phyloP scores from a whole-genome alignment of 1,284 basidiomycete species.

The Grifola frondosa region DNA sequence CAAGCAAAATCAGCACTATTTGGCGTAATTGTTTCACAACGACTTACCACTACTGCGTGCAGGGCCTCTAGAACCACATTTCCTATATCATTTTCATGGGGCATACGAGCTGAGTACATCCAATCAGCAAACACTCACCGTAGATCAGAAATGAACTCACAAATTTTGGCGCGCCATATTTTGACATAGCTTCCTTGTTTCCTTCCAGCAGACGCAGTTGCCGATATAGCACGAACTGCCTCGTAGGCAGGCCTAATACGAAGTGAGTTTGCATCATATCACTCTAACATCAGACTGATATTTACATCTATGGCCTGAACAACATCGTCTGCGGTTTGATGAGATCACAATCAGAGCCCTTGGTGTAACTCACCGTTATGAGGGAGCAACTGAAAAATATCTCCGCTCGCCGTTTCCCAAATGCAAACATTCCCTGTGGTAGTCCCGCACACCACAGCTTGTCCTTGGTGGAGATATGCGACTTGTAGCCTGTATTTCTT shows the following conservation, averaged over 20 bases:
- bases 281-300: background rate
- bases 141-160: too few relatives aligned
- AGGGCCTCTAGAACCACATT: too few relatives aligned
- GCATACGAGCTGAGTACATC: too few relatives aligned
- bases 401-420: background rate
- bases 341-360: background rate
- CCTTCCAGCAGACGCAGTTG: background rate
- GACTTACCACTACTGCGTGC: too few relatives aligned
- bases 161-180: constrained; percentile 1
- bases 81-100: too few relatives aligned
- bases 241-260: background rate
- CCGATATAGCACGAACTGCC: background rate
- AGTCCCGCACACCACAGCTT: background rate
- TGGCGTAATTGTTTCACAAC: too few relatives aligned
- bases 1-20: too few relatives aligned
- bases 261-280: background rate
- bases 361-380: background rate
- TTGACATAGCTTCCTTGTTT: background rate
- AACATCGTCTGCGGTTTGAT: background rate
- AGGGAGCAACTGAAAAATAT: background rate
- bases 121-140: too few relatives aligned
- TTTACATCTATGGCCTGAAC: background rate
- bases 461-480: background rate
- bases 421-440: constrained; percentile 1
- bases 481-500: background rate